phyloP scores from a whole-genome alignment of 108 stramenopile genomes.

The Conticribra guillardii region DNA sequence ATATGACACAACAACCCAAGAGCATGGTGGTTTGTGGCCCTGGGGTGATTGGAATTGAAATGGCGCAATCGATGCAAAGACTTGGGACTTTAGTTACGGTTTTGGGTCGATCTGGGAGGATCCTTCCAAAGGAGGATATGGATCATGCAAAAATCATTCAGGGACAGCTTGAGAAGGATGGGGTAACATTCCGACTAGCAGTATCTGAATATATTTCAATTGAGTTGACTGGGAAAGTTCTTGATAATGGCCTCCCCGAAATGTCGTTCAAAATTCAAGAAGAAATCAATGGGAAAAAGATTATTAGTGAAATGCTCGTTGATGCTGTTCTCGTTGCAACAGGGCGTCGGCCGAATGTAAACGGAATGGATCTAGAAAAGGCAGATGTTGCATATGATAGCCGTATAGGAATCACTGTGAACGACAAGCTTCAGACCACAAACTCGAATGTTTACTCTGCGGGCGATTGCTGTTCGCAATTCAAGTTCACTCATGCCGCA shows the following conservation, averaged over 20 bases:
- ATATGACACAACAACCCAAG: slow-evolving; percentile 77
- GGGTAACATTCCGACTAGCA: slow-evolving; percentile 57
- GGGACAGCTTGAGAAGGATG: slow-evolving; percentile 60
- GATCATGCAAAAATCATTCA: slow-evolving; percentile 71
- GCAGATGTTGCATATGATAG: slow-evolving; percentile 82
- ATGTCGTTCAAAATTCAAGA: slow-evolving; percentile 56
- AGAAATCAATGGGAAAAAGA: slow-evolving; percentile 27
- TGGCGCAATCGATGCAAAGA: slow-evolving; percentile 88
- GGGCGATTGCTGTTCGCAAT: slow-evolving; percentile 80
- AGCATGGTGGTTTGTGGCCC: slow-evolving; percentile 81
- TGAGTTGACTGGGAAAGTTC: slow-evolving; percentile 53
- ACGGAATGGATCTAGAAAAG: slow-evolving; percentile 81
- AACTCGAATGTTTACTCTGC: slow-evolving; percentile 73
- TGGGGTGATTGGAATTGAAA: slow-evolving; percentile 90
- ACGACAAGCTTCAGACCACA: slow-evolving; percentile 82
- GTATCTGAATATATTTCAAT: slow-evolving; percentile 53
- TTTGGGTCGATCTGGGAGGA: slow-evolving; percentile 67
- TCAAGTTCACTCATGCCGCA: slow-evolving; percentile 91
- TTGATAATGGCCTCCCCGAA: slow-evolving; percentile 52
- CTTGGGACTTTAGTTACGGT: slow-evolving; percentile 81
- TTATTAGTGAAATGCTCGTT: slow-evolving; percentile 36
- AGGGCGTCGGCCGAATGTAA: slow-evolving; percentile 87
- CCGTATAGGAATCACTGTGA: slow-evolving; percentile 71
- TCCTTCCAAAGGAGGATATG: slow-evolving; percentile 80
- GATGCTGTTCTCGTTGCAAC: slow-evolving; percentile 83